Percentiles rank a stretch among this genome's conserved stretches.
phyloP scores from a whole-genome alignment of 148 eudicot species.

The Polygonum maritimum region DNA sequence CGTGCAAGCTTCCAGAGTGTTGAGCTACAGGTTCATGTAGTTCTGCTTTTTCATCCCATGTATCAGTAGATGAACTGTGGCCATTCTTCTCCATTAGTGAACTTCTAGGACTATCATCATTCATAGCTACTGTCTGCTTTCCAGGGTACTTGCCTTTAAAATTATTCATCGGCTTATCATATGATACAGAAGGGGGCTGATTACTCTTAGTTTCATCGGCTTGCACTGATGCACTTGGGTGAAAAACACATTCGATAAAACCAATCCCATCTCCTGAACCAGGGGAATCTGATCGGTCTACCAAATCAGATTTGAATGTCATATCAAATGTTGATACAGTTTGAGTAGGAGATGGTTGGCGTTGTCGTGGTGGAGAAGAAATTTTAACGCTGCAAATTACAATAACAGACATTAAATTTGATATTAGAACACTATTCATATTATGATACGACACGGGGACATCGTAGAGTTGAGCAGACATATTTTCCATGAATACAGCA shows the following conservation, averaged over 20 bases:
- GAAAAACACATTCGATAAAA: conserved; percentile 42
- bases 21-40: conserved; percentile 26
- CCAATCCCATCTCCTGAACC: conserved; percentile 47
- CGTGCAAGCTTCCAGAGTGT: conserved; percentile 18
- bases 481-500: neutral
- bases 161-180: conserved; percentile 19
- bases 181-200: conserved; percentile 27
- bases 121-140: conserved; percentile 22
- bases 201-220: conserved; percentile 30
- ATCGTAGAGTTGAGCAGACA: neutral
- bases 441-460: neutral
- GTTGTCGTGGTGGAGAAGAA: conserved; percentile 32
- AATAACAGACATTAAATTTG: neutral
- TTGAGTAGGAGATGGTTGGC: conserved; percentile 39
- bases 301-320: conserved; percentile 42
- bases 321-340: conserved; percentile 40
- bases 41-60: conserved; percentile 77
- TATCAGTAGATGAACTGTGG: conserved; percentile 35
- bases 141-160: conserved; percentile 22
- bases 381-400: conserved; percentile 43
- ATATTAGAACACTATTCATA: neutral
- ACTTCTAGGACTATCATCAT: conserved; percentile 23
- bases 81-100: conserved; percentile 28
- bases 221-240: conserved; percentile 31
- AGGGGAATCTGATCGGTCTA: conserved; percentile 36